A percentile compares a stretch with the other conserved stretches of the same genome.
phyloP scores from a whole-genome alignment of 805 yeast genomes.

The Priceomyces fermenticarens region DNA sequence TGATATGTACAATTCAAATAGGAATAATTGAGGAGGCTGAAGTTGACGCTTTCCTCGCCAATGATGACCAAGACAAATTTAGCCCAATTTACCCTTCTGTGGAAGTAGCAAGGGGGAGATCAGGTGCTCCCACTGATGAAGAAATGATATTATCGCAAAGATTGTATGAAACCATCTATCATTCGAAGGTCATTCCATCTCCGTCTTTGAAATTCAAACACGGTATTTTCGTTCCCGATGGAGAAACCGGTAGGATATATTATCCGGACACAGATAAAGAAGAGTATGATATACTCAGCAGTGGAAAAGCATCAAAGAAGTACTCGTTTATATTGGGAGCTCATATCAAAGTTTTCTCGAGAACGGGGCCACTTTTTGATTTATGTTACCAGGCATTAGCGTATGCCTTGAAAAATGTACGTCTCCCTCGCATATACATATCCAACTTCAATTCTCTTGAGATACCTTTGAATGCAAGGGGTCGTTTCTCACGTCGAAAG shows the following conservation, averaged over 20 bases:
- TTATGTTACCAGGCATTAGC: constrained; percentile 67
- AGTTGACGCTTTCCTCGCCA: constrained; percentile 16
- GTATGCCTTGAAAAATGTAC: constrained; percentile 55
- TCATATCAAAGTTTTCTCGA: constrained; percentile 70
- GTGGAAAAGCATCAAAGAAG: constrained; percentile 9
- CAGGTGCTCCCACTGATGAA: constrained; percentile 82
- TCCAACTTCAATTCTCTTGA: constrained; percentile 59
- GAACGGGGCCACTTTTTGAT: constrained; percentile 81
- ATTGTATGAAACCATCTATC: constrained; percentile 57
- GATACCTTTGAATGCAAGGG: constrained; percentile 51
- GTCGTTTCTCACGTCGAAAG: constrained; percentile 49
- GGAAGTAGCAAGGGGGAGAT: constrained; percentile 70
- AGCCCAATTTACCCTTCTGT: constrained; percentile 65
- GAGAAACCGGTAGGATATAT: constrained; percentile 15
- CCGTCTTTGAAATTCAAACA: constrained; percentile 20
- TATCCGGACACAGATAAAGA: constrained; percentile 19
- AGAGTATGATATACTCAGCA: constrained; percentile 12
- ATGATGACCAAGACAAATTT: constrained; percentile 16
- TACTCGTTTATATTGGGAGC: constrained; percentile 59
- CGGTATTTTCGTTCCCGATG: constrained; percentile 17
- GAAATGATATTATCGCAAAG: constrained; percentile 74
- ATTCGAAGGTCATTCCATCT: constrained; percentile 51
- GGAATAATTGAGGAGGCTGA: constrained; percentile 54
- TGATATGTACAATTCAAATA: constrained; percentile 68
- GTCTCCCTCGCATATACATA: constrained; percentile 65